Base-by-base conservation (phyloP, 805 yeast genomes). In the Yamadazyma philogaea region DNA sequence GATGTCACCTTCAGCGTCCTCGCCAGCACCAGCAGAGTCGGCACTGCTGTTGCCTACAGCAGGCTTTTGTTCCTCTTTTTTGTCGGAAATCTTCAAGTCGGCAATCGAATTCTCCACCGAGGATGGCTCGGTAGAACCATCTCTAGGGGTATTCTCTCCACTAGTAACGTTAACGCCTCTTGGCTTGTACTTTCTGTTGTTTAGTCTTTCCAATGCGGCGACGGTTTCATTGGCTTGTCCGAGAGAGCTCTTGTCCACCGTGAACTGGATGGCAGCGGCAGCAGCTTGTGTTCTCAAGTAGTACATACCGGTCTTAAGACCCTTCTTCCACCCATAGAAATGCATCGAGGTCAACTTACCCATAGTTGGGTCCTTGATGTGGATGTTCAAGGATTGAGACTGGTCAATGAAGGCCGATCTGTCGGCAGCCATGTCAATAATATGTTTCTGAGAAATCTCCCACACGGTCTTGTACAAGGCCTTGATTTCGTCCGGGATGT, bases 301-400 rank as follows among this genome's bases (percentile, higher is more conserved):
- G 75, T 93, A 93, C 95, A 93, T 91, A 59, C 99, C 99, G 4
- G 99, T 93, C 77, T 93, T 93, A 62, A 93, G 78, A 47, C 99
- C 99, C 73, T 86, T 88, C 74, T 87, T 86, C 99, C 99, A 93
- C 37, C 96, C 98, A 61, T 93, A 91, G 75, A 93, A 93, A 66
- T 93, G 99, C 97, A 93, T 93, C 51, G 93, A 81, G 5, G 98
- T 93, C 60, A 93, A 77, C 66, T 93, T 93, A 56, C 96, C 95
- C 91, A 88, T 86, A 2, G 98, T 89, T 46, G 97, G 97, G 47
- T 82, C 82, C 61, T 78, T 80, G 64, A 93, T 74, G 70, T 87
- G 90, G 50, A 93, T 81, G 64, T 91, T 93, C 75, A 93, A 72
- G 36, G 93, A 83, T 72, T 91, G 98, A 21, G 96, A 87, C 70